Evolutionary conservation across 495 filamentous ascomycete species (phyloP).

Genomic region (Penicillium waksmanii): DNA sequence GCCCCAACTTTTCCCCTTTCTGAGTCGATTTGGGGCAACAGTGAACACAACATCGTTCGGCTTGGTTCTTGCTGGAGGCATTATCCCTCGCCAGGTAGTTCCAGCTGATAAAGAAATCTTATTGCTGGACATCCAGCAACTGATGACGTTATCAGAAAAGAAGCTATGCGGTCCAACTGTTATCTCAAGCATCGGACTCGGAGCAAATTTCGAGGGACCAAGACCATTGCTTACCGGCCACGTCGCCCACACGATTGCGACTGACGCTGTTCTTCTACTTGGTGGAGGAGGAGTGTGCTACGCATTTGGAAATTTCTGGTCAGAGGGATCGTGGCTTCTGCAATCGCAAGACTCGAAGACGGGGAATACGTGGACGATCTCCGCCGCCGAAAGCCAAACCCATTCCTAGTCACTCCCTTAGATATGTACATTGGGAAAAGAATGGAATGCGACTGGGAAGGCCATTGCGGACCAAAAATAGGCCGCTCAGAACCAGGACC

Average conservation of each 20-base stretch:
- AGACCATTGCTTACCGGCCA: conserved; percentile 71
- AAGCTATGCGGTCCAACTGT: conserved; percentile 18
- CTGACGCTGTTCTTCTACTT: conserved; percentile 58
- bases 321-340: conserved; percentile 58
- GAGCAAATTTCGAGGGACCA: conserved; percentile 19
- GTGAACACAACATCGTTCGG: conserved; percentile 39
- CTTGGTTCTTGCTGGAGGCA: conserved; percentile 46
- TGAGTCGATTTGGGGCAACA: conserved; percentile 38
- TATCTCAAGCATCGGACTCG: conserved; percentile 30
- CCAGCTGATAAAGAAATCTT: conserved; percentile 42
- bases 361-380: conserved; percentile 27
- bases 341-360: conserved; percentile 18
- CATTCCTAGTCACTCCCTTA: background rate
- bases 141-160: conserved; percentile 16
- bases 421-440: no score
- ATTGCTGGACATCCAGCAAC: conserved; percentile 28
- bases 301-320: conserved; percentile 82
- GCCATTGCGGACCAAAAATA: background rate
- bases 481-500: background rate
- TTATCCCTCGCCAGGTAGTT: conserved; percentile 37
- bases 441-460: background rate
- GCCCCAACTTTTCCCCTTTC: conserved; percentile 25
- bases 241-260: conserved; percentile 51
- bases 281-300: conserved; percentile 90
- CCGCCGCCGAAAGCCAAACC: background rate